Evolutionary conservation across 148 eudicot genomes (phyloP).

Genomic region (Rhododendron griersonianum): DNA sequence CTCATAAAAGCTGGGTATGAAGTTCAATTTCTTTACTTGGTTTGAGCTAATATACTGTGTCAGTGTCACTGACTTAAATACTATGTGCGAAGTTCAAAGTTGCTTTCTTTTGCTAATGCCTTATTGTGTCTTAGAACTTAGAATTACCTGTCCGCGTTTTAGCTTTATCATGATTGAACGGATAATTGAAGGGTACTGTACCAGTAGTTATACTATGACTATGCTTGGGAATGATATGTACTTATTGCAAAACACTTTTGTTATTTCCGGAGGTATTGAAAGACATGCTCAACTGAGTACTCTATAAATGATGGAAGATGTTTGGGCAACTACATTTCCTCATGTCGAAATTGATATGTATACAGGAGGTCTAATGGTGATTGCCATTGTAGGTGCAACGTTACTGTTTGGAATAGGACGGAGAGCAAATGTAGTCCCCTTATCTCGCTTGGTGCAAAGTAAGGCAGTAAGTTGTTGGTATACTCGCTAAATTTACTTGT

Average conservation of each 20-base stretch:
- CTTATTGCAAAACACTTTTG: neutral
- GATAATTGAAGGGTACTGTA: neutral
- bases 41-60: neutral
- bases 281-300: neutral
- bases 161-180: neutral
- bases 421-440: constrained; percentile 98
- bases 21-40: neutral
- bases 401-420: constrained; percentile 94
- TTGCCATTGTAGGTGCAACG: constrained; percentile 58
- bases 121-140: neutral
- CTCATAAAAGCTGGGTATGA: constrained; percentile 87
- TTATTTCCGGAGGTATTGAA: neutral
- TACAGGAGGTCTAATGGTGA: neutral
- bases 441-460: constrained; percentile 87
- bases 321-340: neutral
- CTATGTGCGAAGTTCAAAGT: neutral
- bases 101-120: neutral
- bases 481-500: neutral
- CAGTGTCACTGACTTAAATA: neutral
- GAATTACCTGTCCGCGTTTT: neutral
- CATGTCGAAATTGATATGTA: neutral
- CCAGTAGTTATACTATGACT: neutral
- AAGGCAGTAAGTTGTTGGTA: constrained; percentile 67
- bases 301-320: neutral
- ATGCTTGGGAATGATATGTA: neutral